phyloP scores from a whole-genome alignment of 441 rosid species.

The Mallotus japonicus region DNA sequence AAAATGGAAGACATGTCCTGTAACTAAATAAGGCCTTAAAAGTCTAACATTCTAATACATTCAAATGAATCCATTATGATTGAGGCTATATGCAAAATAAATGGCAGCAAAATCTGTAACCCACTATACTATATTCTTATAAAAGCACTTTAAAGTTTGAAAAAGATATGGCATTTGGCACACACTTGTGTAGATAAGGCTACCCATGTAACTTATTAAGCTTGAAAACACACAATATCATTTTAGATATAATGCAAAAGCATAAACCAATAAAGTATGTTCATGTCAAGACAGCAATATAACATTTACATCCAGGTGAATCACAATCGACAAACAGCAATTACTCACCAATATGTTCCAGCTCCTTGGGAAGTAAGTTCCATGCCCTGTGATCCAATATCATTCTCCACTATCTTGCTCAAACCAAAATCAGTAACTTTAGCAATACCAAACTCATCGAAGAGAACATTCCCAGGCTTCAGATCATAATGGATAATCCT shows the following conservation, averaged over 20 bases:
- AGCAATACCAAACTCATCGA: constrained; percentile 94
- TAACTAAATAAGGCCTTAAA: neutral
- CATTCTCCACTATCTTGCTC: constrained; percentile 94
- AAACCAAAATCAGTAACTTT: constrained; percentile 99
- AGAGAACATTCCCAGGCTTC: constrained; percentile 98
- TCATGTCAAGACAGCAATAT: constrained; percentile 8
- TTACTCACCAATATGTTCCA: constrained; percentile 94
- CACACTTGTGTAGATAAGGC: neutral
- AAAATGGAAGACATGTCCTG: too few relatives aligned
- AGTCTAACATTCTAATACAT: neutral
- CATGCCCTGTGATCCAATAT: constrained; percentile 97
- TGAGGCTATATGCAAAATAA: neutral
- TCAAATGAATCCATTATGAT: neutral
- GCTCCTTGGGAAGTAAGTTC: constrained; percentile 99
- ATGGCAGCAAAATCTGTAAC: neutral
- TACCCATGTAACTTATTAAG: neutral
- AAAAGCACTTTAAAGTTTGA: neutral
- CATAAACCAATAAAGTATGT: neutral
- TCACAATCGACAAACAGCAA: constrained; percentile 20
- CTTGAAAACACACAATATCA: neutral
- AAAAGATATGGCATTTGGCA: neutral
- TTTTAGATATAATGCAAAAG: neutral
- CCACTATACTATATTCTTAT: neutral
- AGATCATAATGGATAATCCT: constrained; percentile 97
- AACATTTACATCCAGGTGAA: constrained; percentile 18